Evolutionary conservation across 2,329 filamentous ascomycete genomes (phyloP), one percentile per base, ranked within the genome.

Genomic region (Calonectria multiphialidica): DNA sequence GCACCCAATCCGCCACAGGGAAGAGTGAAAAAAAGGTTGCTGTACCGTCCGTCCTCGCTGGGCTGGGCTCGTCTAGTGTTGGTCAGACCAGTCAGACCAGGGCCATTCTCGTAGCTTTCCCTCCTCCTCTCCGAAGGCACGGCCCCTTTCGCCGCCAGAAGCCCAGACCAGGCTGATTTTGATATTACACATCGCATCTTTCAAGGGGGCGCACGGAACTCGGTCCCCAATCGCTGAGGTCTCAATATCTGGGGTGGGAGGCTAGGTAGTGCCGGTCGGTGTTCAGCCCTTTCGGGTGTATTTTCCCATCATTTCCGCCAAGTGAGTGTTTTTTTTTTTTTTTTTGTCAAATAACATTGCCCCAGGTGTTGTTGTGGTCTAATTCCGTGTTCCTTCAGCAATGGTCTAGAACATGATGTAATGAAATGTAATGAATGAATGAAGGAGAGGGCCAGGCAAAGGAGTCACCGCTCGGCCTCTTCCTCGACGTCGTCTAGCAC

Each of bases 321-420:
- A 23, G 33, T n/a, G n/a, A n/a, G n/a, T n/a, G n/a, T 37, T 53
- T 42, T 63, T 64, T 72, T 75, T 15, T 69, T 64, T 50, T 66
- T 35, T 59, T 13, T 68, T 42, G 44, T 45, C 6, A 30, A 30
- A 30, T 69, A 68, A n/a, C 21, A 23, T 12, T 30, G 33, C n/a
- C 35, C n/a, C 35, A 21, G 2, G 33, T 53, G 33, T 40, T 50
- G n/a, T 47, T 47, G 44, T 21, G 5, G 13, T 10, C 21, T 28
- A 59, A 59, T 47, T 40, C 68, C 28, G 37, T 28, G 8, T 13
- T 8, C 12, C 62, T 35, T 16, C 28, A n/a, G 21, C 15, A 57
- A 61, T 49, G 23, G 40, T 45, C 57, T 45, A 62, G 57, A 45
- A 62, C 57, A 42, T 21, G 21, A 33, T 9, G 21, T 59, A 40